phyloP scores from a whole-genome alignment of 352 stramenopile species.

The Phytophthora agathidicida region DNA sequence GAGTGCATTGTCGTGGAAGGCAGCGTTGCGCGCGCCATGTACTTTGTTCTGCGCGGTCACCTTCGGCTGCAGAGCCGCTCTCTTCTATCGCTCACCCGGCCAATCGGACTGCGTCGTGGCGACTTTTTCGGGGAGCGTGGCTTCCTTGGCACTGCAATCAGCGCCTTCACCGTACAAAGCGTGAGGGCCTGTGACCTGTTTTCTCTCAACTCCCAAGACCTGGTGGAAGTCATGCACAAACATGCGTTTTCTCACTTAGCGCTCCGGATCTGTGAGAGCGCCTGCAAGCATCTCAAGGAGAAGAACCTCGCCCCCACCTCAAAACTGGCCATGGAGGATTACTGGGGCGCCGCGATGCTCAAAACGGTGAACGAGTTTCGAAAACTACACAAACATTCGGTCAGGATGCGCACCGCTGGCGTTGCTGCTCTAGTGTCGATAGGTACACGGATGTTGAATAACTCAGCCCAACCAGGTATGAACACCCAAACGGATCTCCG shows the following conservation, averaged over 20 bases:
- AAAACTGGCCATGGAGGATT: conserved; percentile 30
- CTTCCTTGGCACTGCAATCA: conserved; percentile 55
- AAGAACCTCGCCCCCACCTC: conserved; percentile 18
- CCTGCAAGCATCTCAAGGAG: conserved; percentile 17
- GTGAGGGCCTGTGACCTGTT: conserved; percentile 40
- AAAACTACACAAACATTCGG: background rate
- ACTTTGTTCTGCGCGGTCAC: conserved; percentile 69
- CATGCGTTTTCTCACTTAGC: conserved; percentile 28
- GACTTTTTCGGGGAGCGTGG: conserved; percentile 72
- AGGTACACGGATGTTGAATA: background rate
- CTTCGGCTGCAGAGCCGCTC: conserved; percentile 44
- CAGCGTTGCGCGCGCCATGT: conserved; percentile 62
- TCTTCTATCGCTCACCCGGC: conserved; percentile 22
- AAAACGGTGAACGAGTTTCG: conserved; percentile 22
- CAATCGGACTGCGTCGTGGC: conserved; percentile 34
- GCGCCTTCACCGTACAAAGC: conserved; percentile 37
- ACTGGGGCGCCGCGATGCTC: conserved; percentile 29
- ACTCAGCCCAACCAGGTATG: background rate
- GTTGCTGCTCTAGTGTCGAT: background rate
- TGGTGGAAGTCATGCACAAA: conserved; percentile 46
- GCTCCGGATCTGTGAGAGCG: conserved; percentile 23
- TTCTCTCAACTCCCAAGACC: conserved; percentile 41
- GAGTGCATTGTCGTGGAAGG: conserved; percentile 68
- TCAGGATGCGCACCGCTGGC: background rate
- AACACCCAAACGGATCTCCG: no score